Base-by-base conservation (phyloP, 805 yeast genomes). In the Schwanniomyces sp. region DNA sequence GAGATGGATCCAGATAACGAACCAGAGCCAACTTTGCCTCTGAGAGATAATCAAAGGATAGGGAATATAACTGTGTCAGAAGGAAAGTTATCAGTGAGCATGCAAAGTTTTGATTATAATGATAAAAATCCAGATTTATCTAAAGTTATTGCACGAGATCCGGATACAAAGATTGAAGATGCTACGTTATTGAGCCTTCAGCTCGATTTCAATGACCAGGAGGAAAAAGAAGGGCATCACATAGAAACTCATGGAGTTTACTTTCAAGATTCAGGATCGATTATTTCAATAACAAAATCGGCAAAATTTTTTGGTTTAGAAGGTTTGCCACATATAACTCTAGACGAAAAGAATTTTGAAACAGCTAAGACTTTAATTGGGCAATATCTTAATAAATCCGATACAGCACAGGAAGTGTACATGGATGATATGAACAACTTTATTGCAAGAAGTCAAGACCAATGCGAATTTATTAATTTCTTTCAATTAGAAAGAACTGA, bases 391-490 rank as follows among this genome's bases (percentile, higher is more conserved):
- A 76, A 81, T 38, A 59, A 66, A 1, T 72, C 84, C 0, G 61
- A 72, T 41, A 52, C 71, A 21, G 68, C 72, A 1, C 52, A 52
- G 16, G 77, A 79, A 16, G 52, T 78, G 4, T 54, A 66, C 25
- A 69, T 77, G 49, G 67, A 67, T 24, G 59, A 62, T 14, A 55
- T 80, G 54, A 73, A 71, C 44, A 54, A 50, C 16, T 52, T 67
- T 16, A 61, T 78, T 3, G 66, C 64, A 14, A 57, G 46, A 43
- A 63, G 71, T 9, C 49, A 61, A 40, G 62, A 62, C 12, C 76
- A 69, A 50, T 91, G 98, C 66, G 98, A 91, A 62, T 83, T 75
- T 52, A 67, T 90, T 16, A 64, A 81, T 0, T 91, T 78, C 57
- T 70, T 89, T 42, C 96, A 90, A 57, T 63, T 88, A 16, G 79